Base-by-base conservation (phyloP, 2,329 filamentous ascomycete genomes). In the Fusarium nygamai region DNA sequence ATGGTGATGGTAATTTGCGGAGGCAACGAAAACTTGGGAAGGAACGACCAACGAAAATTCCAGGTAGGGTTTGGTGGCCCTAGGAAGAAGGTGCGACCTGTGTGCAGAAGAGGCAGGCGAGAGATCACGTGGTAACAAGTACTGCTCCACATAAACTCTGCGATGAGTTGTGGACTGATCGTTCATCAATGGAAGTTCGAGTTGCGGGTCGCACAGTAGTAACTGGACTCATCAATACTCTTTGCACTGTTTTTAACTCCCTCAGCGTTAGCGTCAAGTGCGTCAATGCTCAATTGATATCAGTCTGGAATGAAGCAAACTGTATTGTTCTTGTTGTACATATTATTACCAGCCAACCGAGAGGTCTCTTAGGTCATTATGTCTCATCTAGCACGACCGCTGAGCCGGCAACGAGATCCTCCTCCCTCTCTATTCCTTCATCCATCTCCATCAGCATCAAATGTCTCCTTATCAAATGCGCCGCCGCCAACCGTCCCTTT, bases 351-450 rank as follows among this genome's bases (percentile, higher is more conserved):
- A 44, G 33, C 22, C 36, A 43, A 22, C 65, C 22, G 63, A 59
- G 48, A 57, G 65, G 58, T 54, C 53, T 57, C 24, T 71, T 54
- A 80, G 78, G 76, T 78, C 78, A 74, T 73, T 74, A 85, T 86
- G 84, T 82, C 84, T 74, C 81, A 83, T 72, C 81, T 82, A 71
- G 74, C 80, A 36, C 85, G 86, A 78, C 83, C 86, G 58, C 88
- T 90, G 76, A 81, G 80, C 73, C 84, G 84, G 64, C 82, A 84
- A 78, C 85, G 87, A 62, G 87, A 88, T 43, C 87, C 88, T 56
- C 94, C 94, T 29, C 94, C 94, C 2, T 88, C 92, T 6, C 89
- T 97, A 54, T 97, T 97, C 82, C 89, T 95, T 64, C 93, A 93
- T 46, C 93, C 94, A 22, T 97, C 94, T 12, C 92, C 91, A 75